phyloP scores from a whole-genome alignment of 2,329 filamentous ascomycete species.

The Passalora sequoiae region DNA sequence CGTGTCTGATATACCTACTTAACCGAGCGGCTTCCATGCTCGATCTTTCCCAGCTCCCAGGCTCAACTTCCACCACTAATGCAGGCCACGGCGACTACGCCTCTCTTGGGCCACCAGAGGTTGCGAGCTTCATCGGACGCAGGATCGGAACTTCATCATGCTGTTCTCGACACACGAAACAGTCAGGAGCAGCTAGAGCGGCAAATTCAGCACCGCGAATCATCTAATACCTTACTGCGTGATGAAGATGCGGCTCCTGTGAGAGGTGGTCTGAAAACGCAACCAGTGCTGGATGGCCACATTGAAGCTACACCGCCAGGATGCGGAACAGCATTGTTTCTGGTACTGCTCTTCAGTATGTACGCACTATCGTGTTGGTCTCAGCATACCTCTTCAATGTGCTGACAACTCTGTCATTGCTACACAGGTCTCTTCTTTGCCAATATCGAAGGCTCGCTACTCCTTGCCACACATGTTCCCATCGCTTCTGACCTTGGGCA shows the following conservation, averaged over 20 bases:
- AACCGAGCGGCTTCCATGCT: background rate
- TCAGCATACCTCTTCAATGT: background rate
- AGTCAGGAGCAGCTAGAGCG: background rate
- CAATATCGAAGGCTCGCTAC: slow-evolving; percentile 5
- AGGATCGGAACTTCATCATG: background rate
- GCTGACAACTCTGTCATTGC: background rate
- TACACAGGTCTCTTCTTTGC: slow-evolving; percentile 2
- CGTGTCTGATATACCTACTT: background rate
- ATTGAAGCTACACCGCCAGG: slow-evolving; percentile 1
- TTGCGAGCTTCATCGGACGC: background rate
- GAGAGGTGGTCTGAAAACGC: background rate
- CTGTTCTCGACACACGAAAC: background rate
- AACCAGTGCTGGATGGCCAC: background rate
- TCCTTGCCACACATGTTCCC: background rate
- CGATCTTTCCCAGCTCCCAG: background rate
- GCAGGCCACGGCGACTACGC: background rate
- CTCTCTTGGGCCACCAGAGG: background rate
- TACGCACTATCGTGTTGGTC: background rate
- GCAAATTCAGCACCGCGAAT: background rate
- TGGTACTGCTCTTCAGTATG: slow-evolving; percentile 4
- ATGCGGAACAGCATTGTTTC: slow-evolving; percentile 4
- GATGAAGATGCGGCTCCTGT: background rate
- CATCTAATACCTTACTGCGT: background rate
- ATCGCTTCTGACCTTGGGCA: slow-evolving; percentile 1
- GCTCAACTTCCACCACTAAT: slow-evolving; percentile 3